Percentiles rank a stretch among this genome's conserved stretches.
Conservation (phyloP, 1,139 yeast species). For the Pichia inconspicua region DNA sequence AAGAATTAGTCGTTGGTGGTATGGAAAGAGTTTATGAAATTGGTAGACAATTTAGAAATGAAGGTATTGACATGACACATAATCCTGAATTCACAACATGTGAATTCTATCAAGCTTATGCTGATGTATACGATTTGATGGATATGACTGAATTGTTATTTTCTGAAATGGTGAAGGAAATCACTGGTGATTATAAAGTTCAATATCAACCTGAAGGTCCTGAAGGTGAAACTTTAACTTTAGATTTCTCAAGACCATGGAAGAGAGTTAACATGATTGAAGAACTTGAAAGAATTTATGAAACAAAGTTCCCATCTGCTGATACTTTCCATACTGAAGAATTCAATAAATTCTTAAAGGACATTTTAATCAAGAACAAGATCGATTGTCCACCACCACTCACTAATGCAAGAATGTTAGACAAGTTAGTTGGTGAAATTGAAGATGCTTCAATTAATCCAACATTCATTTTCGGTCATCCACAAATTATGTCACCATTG, state of each 20-base stretch:
- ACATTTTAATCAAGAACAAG: constrained; percentile 67
- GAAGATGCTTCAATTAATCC: constrained; percentile 95
- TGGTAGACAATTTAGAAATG: constrained; percentile 98
- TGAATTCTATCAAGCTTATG: constrained; percentile 93
- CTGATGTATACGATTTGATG: constrained; percentile 92
- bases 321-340: constrained; percentile 90
- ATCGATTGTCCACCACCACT: constrained; percentile 93
- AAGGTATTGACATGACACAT: constrained; percentile 96
- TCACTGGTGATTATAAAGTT: constrained; percentile 82
- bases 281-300: constrained; percentile 79
- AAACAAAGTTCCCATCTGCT: constrained; percentile 91
- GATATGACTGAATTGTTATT: constrained; percentile 90
- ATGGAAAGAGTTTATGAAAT: constrained; percentile 97
- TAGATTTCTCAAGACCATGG: constrained; percentile 96
- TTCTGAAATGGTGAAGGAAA: constrained; percentile 95
- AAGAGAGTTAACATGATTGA: constrained; percentile 97
- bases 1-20: constrained; percentile 97
- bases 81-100: constrained; percentile 98
- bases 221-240: constrained; percentile 65
- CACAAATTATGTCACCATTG: constrained; percentile 99
- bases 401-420: constrained; percentile 98
- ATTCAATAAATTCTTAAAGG: constrained; percentile 84
- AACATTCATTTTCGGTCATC: constrained; percentile 96
- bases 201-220: constrained; percentile 89
- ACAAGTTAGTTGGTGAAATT: constrained; percentile 90